Conservation (phyloP, 2,329 filamentous ascomycete species). For the Trichophyton rubrum region DNA sequence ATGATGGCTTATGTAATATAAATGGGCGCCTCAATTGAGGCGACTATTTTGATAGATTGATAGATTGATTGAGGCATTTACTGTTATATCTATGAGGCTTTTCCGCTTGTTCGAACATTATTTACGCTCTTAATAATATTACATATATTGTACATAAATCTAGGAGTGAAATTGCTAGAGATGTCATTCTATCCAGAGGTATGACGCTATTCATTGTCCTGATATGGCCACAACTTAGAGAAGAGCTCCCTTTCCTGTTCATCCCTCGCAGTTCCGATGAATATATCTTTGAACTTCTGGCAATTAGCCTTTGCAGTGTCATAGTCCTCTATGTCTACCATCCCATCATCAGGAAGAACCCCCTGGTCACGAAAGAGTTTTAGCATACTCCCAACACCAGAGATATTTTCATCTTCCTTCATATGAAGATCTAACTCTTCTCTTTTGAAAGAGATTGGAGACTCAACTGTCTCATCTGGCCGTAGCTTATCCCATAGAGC, state of each 20-base stretch:
- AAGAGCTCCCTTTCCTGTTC: slow-evolving; percentile 15
- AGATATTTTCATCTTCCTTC: slow-evolving; percentile 23
- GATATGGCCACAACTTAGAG: slow-evolving; percentile 19
- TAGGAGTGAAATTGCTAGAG: too few species aligned
- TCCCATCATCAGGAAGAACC: neutral
- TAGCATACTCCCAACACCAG: slow-evolving; percentile 20
- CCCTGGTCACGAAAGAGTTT: neutral
- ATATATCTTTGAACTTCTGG: slow-evolving; percentile 16
- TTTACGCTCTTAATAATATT: too few species aligned
- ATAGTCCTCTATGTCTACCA: slow-evolving; percentile 2
- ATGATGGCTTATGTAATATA: too few species aligned
- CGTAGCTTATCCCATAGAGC: slow-evolving; percentile 16
- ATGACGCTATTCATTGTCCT: neutral
- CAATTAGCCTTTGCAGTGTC: neutral
- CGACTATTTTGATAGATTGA: too few species aligned
- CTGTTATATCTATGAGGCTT: too few species aligned
- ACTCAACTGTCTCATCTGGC: slow-evolving; percentile 6
- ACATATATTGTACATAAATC: too few species aligned
- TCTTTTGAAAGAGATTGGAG: slow-evolving; percentile 4
- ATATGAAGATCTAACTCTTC: slow-evolving; percentile 14
- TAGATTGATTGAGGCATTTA: too few species aligned
- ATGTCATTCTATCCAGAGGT: too few species aligned
- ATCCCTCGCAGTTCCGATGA: slow-evolving; percentile 16
- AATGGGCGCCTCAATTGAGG: too few species aligned
- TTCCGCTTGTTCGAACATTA: too few species aligned